These are phyloP conservation scores for Senna tora DNA, from an alignment of 306 rosid species.

Conservation along the genomic window DNA sequence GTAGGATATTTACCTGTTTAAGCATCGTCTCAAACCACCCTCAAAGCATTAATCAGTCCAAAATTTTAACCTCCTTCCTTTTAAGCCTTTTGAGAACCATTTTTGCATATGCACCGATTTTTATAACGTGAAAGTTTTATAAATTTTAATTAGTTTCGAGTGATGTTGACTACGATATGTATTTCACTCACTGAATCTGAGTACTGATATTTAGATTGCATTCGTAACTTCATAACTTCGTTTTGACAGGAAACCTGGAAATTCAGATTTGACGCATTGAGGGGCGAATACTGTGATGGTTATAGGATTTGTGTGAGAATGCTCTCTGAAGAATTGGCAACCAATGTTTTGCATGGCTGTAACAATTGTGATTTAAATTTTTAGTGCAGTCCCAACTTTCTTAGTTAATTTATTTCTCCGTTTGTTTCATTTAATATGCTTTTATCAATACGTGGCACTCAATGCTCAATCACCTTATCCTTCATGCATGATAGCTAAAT, in stretches of 20 bases:
- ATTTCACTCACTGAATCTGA: not conserved
- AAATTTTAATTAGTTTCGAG: too few relatives aligned
- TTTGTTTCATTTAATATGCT: conserved; percentile 31
- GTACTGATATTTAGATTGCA: not conserved
- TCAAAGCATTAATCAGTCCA: not conserved
- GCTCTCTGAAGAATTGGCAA: conserved; percentile 36
- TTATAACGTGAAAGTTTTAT: not conserved
- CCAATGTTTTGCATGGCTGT: conserved; percentile 28
- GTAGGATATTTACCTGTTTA: not conserved
- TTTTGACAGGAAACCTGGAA: conserved; percentile 39
- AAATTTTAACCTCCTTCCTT: not conserved
- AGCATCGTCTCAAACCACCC: not conserved
- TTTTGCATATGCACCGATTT: not conserved
- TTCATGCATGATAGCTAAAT: conserved; percentile 40
- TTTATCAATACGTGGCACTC: conserved; percentile 29
- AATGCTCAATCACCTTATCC: conserved; percentile 24
- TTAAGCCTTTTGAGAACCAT: not conserved
- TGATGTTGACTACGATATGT: not conserved
- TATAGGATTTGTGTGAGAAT: conserved; percentile 37
- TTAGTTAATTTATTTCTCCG: conserved; percentile 33
- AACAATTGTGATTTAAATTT: conserved; percentile 40
- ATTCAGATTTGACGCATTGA: conserved; percentile 10
- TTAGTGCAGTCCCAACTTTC: conserved; percentile 28
- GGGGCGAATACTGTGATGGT: conserved; percentile 34
- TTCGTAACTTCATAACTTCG: not conserved